Conservation (phyloP, 176 grass and related monocot genomes). For the Aegilops sharonensis region DNA sequence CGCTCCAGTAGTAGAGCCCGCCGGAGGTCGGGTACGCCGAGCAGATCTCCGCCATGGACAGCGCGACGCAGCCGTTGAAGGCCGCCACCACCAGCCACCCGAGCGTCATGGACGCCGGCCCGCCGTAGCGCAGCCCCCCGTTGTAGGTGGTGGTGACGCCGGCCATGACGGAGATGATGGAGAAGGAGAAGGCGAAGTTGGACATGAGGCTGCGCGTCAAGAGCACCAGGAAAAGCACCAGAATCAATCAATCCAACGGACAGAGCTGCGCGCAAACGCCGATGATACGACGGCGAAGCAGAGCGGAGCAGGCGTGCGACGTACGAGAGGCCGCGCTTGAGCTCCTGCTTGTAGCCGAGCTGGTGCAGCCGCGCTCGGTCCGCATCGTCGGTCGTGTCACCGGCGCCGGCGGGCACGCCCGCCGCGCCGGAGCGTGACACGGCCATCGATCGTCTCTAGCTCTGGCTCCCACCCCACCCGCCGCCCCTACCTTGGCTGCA, state of each 20-base stretch:
- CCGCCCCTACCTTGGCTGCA: background rate
- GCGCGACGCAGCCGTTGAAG: constrained; percentile 49
- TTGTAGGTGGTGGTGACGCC: constrained; percentile 60
- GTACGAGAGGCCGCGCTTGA: constrained; percentile 74
- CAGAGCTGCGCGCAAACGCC: background rate
- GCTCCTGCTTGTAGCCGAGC: constrained; percentile 81
- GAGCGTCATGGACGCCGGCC: constrained; percentile 58
- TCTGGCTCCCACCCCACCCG: background rate
- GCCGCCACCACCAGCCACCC: constrained; percentile 47
- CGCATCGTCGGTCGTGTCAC: background rate
- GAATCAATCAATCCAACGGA: too few species aligned
- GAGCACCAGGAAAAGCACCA: too few species aligned
- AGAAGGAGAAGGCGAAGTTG: constrained; percentile 62
- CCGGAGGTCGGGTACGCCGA: constrained; percentile 75
- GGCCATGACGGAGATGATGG: constrained; percentile 56
- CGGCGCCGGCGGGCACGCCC: background rate
- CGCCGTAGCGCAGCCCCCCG: constrained; percentile 56
- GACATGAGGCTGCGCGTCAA: constrained; percentile 43
- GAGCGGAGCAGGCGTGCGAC: background rate
- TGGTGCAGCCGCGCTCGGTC: constrained; percentile 47
- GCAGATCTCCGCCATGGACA: constrained; percentile 93
- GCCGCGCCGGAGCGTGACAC: background rate
- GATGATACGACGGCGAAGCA: background rate
- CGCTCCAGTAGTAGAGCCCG: constrained; percentile 90
- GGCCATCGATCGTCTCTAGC: background rate